These are phyloP conservation scores for Pseudopithomyces chartarum DNA, from an alignment of 2,329 filamentous ascomycete species.

Conservation along the genomic window DNA sequence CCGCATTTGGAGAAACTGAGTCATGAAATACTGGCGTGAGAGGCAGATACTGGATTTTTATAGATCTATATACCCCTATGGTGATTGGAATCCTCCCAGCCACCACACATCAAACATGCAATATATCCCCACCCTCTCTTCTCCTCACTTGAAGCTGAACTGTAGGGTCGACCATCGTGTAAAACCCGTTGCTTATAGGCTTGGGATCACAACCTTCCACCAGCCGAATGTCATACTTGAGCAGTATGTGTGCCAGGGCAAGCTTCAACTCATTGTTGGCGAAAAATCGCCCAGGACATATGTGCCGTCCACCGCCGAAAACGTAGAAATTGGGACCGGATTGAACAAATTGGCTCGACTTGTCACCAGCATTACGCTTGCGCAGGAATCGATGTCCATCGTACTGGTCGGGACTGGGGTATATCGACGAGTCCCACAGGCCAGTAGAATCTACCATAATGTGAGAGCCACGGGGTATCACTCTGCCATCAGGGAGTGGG, in stretches of 20 bases:
- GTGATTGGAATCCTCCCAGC: not conserved
- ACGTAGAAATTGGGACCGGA: conserved; percentile 5
- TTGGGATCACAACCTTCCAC: not conserved
- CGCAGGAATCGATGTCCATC: conserved; percentile 13
- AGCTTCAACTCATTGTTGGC: conserved; percentile 27
- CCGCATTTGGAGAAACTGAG: conserved; percentile 66
- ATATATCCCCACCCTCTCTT: too few relatives aligned
- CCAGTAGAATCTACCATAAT: conserved; percentile 11
- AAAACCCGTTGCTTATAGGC: too few relatives aligned
- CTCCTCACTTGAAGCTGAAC: too few relatives aligned
- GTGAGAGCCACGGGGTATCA: conserved; percentile 21
- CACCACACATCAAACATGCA: too few relatives aligned
- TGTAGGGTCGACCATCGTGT: too few relatives aligned
- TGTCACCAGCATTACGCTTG: not conserved
- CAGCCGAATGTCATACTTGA: conserved; percentile 19
- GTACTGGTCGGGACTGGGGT: conserved; percentile 9
- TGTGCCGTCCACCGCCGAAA: conserved; percentile 19
- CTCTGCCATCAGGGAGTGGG: conserved; percentile 31
- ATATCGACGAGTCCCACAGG: conserved; percentile 1
- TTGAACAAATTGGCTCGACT: conserved; percentile 1
- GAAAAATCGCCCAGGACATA: conserved; percentile 28
- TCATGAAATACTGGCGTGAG: not conserved
- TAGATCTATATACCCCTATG: not conserved
- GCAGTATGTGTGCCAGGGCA: conserved; percentile 17
- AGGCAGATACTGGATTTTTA: not conserved